These are phyloP conservation scores for Ophiocordyceps unilateralis DNA, from an alignment of 2,329 filamentous ascomycete genomes.

Conservation along the genomic window DNA sequence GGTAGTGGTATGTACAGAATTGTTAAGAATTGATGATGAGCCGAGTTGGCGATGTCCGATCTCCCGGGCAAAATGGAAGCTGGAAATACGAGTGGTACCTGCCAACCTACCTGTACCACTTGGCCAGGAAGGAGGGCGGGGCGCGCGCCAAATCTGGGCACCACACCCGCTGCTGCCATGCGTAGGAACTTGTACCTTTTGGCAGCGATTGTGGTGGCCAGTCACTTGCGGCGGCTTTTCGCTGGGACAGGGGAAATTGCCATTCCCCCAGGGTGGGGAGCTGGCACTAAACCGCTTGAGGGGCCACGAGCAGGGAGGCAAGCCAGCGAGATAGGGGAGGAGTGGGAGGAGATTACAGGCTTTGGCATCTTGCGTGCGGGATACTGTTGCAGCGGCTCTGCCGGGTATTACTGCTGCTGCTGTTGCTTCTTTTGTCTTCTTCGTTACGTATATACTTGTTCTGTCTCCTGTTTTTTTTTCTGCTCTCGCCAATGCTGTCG, in stretches of 20 bases:
- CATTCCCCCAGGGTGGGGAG: background rate
- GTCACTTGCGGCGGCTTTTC: conserved; percentile 1
- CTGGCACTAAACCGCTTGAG: background rate
- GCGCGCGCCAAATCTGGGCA: conserved; percentile 2
- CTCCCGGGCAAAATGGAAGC: too few relatives aligned
- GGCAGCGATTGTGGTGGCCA: background rate
- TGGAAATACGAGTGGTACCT: too few relatives aligned
- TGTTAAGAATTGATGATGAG: background rate
- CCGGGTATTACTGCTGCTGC: too few relatives aligned
- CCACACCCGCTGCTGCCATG: background rate
- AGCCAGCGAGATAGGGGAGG: too few relatives aligned
- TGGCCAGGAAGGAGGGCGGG: background rate
- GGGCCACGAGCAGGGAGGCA: background rate
- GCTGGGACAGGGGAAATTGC: background rate
- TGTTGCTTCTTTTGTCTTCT: too few relatives aligned
- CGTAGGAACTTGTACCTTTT: background rate
- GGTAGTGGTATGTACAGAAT: background rate
- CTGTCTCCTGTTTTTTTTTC: too few relatives aligned
- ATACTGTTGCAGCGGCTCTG: too few relatives aligned
- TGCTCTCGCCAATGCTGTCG: too few relatives aligned
- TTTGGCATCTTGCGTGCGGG: too few relatives aligned
- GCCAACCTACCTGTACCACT: background rate
- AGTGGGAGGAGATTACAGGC: too few relatives aligned
- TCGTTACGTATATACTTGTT: too few relatives aligned
- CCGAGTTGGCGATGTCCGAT: background rate